These are phyloP conservation scores for Mitragyna speciosa DNA, from an alignment of 257 asterid species.

Conservation along the genomic window DNA sequence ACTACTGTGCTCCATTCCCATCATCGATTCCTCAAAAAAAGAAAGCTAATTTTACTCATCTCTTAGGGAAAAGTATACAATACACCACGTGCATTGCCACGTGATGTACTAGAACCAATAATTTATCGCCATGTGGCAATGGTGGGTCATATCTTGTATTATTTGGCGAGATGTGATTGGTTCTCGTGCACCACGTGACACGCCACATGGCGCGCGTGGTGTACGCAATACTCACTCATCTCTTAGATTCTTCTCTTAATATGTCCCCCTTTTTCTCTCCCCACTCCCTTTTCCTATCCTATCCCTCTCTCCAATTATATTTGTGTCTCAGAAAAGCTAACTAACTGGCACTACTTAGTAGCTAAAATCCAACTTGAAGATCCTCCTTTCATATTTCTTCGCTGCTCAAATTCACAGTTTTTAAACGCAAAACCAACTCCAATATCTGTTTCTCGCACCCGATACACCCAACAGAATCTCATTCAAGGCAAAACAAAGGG, in stretches of 20 bases:
- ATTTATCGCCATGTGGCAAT: too few species aligned
- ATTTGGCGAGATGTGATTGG: too few species aligned
- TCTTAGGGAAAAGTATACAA: too few species aligned
- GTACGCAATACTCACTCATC: too few species aligned
- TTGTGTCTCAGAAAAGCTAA: slow-evolving; percentile 21
- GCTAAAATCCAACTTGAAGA: slow-evolving; percentile 51
- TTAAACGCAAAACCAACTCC: slow-evolving; percentile 43
- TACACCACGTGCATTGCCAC: too few species aligned
- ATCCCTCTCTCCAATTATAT: slow-evolving; percentile 27
- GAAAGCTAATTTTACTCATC: slow-evolving; percentile 17
- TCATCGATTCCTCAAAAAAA: slow-evolving; percentile 35
- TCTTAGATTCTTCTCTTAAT: slow-evolving; percentile 9
- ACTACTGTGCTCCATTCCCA: background rate
- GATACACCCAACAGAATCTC: slow-evolving; percentile 32
- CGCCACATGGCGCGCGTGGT: too few species aligned
- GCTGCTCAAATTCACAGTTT: slow-evolving; percentile 20
- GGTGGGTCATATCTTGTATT: too few species aligned
- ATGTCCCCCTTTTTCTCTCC: slow-evolving; percentile 6
- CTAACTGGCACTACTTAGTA: background rate
- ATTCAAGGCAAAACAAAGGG: slow-evolving; percentile 12
- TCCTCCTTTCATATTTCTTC: slow-evolving; percentile 23
- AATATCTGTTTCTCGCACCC: slow-evolving; percentile 18
- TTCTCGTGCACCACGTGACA: too few species aligned
- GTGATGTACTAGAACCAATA: too few species aligned
- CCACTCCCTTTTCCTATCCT: background rate